phyloP scores from a whole-genome alignment of 2,329 filamentous ascomycete genomes.

The Cadophora malorum region DNA sequence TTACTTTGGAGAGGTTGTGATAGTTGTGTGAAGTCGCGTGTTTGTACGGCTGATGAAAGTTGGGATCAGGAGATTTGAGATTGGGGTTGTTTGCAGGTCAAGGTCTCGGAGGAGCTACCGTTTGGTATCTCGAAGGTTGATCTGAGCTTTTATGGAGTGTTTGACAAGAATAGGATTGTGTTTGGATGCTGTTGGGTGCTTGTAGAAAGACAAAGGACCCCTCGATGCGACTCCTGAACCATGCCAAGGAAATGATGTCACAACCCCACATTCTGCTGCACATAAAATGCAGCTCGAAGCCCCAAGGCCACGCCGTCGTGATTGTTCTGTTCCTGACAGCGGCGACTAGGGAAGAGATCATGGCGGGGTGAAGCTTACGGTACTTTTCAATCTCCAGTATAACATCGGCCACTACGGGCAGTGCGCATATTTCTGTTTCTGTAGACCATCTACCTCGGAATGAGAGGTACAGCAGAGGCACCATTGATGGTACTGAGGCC shows the following conservation, averaged over 20 bases:
- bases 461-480: too few relatives aligned
- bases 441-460: too few relatives aligned
- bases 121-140: neutral
- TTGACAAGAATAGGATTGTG: neutral
- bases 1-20: neutral
- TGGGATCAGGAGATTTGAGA: constrained; percentile 3
- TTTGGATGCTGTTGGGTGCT: constrained; percentile 3
- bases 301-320: neutral
- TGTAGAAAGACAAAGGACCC: constrained; percentile 4
- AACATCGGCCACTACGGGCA: neutral
- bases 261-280: neutral
- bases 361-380: neutral
- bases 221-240: constrained; percentile 7
- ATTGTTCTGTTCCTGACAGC: constrained; percentile 17
- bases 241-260: constrained; percentile 17
- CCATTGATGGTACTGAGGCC: neutral
- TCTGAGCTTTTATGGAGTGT: neutral
- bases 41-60: constrained; percentile 2
- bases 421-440: neutral
- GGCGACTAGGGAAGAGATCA: constrained; percentile 11
- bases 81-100: neutral
- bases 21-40: neutral
- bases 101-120: neutral
- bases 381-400: neutral
- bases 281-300: neutral